Conservation (phyloP, 1,284 basidiomycete genomes). For the Anthracocystis setariae region DNA sequence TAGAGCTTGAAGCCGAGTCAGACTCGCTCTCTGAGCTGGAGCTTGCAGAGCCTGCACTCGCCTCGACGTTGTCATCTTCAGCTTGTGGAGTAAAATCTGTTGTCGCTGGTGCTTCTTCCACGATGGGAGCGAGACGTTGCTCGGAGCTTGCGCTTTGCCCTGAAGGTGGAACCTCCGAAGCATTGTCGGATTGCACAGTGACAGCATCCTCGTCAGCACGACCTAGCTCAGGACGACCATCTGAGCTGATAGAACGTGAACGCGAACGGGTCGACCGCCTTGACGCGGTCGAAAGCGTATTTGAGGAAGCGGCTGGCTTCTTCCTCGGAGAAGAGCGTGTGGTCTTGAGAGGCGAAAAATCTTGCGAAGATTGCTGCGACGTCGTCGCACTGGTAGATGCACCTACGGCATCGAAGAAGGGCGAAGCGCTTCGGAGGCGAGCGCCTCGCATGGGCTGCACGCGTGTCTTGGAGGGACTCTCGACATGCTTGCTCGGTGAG, state of each 20-base stretch:
- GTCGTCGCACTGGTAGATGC: slow-evolving; percentile 15
- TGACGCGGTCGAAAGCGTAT: slow-evolving; percentile 21
- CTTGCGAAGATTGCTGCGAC: slow-evolving; percentile 20
- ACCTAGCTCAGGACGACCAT: slow-evolving; percentile 7
- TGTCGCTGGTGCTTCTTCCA: slow-evolving; percentile 11
- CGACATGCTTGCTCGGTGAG: slow-evolving; percentile 36
- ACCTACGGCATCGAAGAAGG: slow-evolving; percentile 29
- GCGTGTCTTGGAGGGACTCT: slow-evolving; percentile 40
- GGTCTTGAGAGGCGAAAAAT: slow-evolving; percentile 23
- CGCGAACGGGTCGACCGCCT: slow-evolving; percentile 38
- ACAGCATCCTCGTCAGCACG: slow-evolving; percentile 19
- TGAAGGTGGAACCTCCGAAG: slow-evolving; percentile 6
- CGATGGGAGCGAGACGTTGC: slow-evolving; percentile 15
- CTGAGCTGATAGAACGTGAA: slow-evolving; percentile 33
- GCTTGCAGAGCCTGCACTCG: slow-evolving; percentile 14
- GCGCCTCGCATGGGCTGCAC: slow-evolving; percentile 45
- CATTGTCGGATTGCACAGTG: neutral
- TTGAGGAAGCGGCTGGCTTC: slow-evolving; percentile 18
- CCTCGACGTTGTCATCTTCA: neutral
- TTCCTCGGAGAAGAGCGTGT: slow-evolving; percentile 35
- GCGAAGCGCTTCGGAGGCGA: slow-evolving; percentile 42
- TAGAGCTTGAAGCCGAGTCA: slow-evolving; percentile 15
- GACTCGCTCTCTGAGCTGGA: slow-evolving; percentile 15
- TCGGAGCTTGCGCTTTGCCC: slow-evolving; percentile 11
- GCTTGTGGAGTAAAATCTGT: neutral